Conservation (phyloP, 129 eudicot genomes). For the Mikania micrantha region DNA sequence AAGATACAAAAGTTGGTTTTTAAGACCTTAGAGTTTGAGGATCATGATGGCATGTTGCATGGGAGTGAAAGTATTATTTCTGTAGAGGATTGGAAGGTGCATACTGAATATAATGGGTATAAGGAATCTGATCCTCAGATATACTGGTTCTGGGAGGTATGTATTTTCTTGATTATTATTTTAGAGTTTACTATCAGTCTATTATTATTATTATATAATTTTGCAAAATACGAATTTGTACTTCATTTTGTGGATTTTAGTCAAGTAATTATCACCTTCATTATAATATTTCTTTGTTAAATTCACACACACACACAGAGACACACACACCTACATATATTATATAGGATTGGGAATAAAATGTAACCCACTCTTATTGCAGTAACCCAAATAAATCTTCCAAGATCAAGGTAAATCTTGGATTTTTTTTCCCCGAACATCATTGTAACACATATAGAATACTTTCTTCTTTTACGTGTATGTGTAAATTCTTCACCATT, state of each 20-base stretch:
- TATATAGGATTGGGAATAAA: no score
- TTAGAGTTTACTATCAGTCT: neutral
- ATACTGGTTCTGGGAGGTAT: conserved; percentile 93
- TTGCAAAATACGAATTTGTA: neutral
- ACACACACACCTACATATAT: no score
- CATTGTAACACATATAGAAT: no score
- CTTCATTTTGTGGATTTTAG: neutral
- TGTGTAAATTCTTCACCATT: no score
- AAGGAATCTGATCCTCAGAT: conserved; percentile 66
- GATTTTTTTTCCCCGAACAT: no score
- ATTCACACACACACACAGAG: no score
- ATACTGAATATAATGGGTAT: conserved; percentile 78
- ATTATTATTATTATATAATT: neutral
- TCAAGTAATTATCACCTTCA: neutral
- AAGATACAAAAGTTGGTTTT: conserved; percentile 35
- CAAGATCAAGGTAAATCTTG: no score
- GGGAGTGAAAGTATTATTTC: conserved; percentile 70
- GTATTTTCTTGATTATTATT: conserved; percentile 16
- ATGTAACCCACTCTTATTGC: no score
- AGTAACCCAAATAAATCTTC: no score
- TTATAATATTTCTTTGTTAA: no score
- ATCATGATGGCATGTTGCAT: conserved; percentile 69
- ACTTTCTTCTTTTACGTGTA: no score
- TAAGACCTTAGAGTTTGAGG: conserved; percentile 60
- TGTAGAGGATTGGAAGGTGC: conserved; percentile 86